Evolutionary conservation across 139 green algal genomes (phyloP), one percentile per base, ranked within the genome.

Genomic region (Deuterostichococcus epilithicus): DNA sequence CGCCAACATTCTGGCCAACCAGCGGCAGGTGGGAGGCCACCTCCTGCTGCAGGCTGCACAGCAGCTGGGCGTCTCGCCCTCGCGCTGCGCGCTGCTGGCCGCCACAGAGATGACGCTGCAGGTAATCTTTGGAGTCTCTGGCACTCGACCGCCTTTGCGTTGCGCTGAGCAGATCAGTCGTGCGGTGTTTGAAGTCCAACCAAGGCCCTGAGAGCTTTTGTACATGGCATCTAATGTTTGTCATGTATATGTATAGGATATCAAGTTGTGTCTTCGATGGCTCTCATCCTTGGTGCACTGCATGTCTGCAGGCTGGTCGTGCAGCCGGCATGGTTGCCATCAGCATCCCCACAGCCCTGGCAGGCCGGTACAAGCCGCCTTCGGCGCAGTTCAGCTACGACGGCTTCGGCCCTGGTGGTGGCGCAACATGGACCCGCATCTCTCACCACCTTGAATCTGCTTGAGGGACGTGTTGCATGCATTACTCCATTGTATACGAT

Each of bases 351-450:
- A 75, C 84, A 23, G 72, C 70, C 15, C 60, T 85, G 34, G 77
- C 81, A 26, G 72, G 52, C 34, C 47, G 84, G 33, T 82, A 78
- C 10, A 76, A 75, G 25, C 87, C 81, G n/a, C 66, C 81, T 18
- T 72, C 78, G 5, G 75, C 75, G n/a, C 74, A 88, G 63, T 26
- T 59, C 22, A 78, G 60, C 25, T 88, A 83, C 68, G 84, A 88
- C 45, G 77, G 77, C 1, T 88, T 85, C 71, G 84, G 84, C 3
- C 36, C 80, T 5, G 84, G 84, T 32, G 83, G 82, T 3, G 84
- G 84, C 2, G 37, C 85, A 23, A 88, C 79, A 20, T 88, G 82
- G 82, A 23, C 58, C 28, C 81, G 84, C 36, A n/a, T 83, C 3
- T 74, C n/a, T 87, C 38, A n/a, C 80, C 23, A 52, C 68, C 68